Evolutionary conservation across 1,284 basidiomycete species (phyloP), one percentile per base, ranked within the genome.

Genomic region (Ceratobasidium sp.): DNA sequence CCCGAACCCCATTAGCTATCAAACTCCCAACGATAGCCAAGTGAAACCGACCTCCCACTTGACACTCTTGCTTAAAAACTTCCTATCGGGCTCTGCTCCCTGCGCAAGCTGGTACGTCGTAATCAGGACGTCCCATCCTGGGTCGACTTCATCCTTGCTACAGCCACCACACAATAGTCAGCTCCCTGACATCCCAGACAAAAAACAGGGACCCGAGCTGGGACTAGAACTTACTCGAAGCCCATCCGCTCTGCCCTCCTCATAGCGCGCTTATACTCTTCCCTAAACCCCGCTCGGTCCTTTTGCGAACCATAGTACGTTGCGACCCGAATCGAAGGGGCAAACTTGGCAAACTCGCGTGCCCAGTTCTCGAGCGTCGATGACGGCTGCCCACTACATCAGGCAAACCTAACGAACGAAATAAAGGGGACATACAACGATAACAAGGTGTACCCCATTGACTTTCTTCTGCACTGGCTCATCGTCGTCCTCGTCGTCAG

Each of bases 321-420:
- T 80, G 93, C 89, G 13, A 98, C 89, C n/a, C 88, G 85, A 81
- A 99, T 91, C 4, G 86, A 86, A 0, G 96, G 95, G 0, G 93
- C 94, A 79, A 99, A 99, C 56, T 90, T 90, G 48, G 90, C 88
- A 80, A 99, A 98, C 82, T 99, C 98, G 77, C 98, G 89, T 81
- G 93, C 92, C 98, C 98, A 99, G 80, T 99, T 99, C 82, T 99
- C 98, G 27, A 99, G 84, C 0, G 96, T 98, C 1, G 97, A 99
- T 0, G 96, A 16, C 93, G 95, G 77, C 24, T 72, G 58, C 31
- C 59, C 59, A 41, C 1, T 41, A 24, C n/a, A 62, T 27, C 51
- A 31, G 29, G 16, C 24, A 72, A 39, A 63, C 43, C 59, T 16
- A 76, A 34, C 49, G 43, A 66, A 54, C n/a, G 4, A 62, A 24